Evolutionary conservation across 2,329 filamentous ascomycete genomes (phyloP).

Genomic region (Epichloe amarillans): DNA sequence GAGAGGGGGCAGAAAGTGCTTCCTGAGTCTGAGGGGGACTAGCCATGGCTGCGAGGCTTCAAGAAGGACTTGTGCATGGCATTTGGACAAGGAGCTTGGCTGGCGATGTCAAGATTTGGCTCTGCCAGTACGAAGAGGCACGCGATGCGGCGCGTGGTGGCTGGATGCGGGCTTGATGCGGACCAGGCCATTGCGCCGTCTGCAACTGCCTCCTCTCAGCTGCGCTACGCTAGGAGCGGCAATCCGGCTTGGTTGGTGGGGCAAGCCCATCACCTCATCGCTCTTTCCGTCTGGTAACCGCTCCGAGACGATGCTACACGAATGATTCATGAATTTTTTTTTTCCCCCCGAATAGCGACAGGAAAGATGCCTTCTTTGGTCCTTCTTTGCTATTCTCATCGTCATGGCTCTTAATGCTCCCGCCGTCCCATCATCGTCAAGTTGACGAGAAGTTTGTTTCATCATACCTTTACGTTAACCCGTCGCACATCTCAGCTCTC

Average conservation of each 20-base stretch:
- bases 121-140: not conserved
- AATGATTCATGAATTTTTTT: not conserved
- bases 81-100: not conserved
- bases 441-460: not conserved
- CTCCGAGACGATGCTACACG: too few relatives aligned
- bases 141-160: not conserved
- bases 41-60: constrained; percentile 5
- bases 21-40: constrained; percentile 6
- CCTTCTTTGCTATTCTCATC: not conserved
- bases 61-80: not conserved
- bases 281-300: not conserved
- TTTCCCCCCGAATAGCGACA: not conserved
- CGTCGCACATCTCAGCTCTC: not conserved
- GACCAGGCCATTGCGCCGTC: not conserved
- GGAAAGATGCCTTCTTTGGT: not conserved
- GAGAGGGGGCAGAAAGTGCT: not conserved
- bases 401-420: not conserved
- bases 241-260: not conserved
- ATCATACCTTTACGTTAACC: not conserved
- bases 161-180: not conserved
- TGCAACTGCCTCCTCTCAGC: not conserved
- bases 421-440: not conserved
- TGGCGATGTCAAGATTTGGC: not conserved
- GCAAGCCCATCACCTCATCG: constrained; percentile 6
- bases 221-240: constrained; percentile 2